phyloP scores from a whole-genome alignment of 2,329 filamentous ascomycete species.

The Aureobasidium sp. region DNA sequence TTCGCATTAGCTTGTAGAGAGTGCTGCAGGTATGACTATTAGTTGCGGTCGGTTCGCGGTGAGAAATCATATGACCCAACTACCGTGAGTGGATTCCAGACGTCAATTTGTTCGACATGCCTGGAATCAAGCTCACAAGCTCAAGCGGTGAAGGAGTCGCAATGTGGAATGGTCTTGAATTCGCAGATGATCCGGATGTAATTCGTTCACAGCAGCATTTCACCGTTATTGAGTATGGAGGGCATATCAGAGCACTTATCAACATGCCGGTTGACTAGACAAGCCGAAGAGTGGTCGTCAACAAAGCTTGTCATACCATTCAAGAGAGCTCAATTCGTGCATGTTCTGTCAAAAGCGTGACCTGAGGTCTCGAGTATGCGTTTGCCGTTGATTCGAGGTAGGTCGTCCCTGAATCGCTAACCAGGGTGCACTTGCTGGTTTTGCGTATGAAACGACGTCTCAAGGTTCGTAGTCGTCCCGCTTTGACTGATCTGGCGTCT shows the following conservation, averaged over 20 bases:
- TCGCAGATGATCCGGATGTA: not conserved
- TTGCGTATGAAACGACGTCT: not conserved
- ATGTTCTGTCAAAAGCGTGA: not conserved
- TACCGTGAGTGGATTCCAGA: no score
- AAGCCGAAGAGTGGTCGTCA: not conserved
- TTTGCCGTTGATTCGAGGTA: not conserved
- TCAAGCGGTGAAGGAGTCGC: not conserved
- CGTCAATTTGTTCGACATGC: no score
- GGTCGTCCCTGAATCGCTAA: not conserved
- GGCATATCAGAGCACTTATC: no score
- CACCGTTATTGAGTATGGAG: no score
- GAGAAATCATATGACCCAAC: no score
- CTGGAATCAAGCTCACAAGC: not conserved
- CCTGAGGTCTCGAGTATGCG: not conserved
- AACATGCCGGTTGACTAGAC: not conserved
- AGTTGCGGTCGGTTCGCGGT: not conserved
- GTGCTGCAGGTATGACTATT: not conserved
- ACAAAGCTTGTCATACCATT: not conserved
- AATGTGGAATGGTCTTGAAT: not conserved
- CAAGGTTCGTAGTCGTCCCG: not conserved
- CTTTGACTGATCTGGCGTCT: no score
- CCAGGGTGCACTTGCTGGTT: not conserved
- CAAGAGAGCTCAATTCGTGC: not conserved
- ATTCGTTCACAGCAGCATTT: no score
- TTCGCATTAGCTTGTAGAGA: not conserved